These are phyloP conservation scores for Boletus pseudo-olivaceus DNA, from an alignment of 768 basidiomycete genomes.

Conservation along the genomic window DNA sequence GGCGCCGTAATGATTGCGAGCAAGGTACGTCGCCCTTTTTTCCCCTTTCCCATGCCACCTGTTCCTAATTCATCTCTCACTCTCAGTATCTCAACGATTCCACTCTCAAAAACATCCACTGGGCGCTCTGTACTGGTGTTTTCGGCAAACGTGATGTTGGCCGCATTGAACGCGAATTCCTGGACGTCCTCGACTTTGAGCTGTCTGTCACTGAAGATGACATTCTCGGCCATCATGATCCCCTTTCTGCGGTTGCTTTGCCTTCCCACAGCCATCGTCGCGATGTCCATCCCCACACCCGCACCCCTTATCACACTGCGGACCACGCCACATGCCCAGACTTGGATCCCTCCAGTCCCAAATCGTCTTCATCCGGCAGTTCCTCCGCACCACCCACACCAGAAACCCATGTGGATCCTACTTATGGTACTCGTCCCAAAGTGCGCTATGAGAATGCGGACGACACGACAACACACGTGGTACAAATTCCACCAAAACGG, in stretches of 20 bases:
- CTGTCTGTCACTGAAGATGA: constrained; percentile 63
- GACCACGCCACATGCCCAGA: constrained; percentile 36
- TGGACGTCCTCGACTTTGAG: constrained; percentile 77
- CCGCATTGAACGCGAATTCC: constrained; percentile 78
- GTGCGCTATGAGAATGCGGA: constrained; percentile 27
- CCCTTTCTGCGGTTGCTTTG: constrained; percentile 30
- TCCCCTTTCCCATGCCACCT: constrained; percentile 16
- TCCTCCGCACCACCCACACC: constrained; percentile 34
- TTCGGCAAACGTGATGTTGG: constrained; percentile 81
- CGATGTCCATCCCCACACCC: constrained; percentile 22
- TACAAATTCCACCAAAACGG: constrained; percentile 22
- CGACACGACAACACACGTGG: constrained; percentile 27
- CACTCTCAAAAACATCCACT: constrained; percentile 87
- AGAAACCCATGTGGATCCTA: constrained; percentile 20
- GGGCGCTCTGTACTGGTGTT: constrained; percentile 81
- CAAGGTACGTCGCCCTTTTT: constrained; percentile 50
- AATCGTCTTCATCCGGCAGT: constrained; percentile 36
- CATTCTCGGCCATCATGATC: constrained; percentile 45
- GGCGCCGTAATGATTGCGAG: constrained; percentile 85
- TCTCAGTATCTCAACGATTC: constrained; percentile 80
- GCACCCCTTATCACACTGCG: constrained; percentile 15
- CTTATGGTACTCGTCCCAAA: constrained; percentile 20
- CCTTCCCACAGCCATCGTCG: constrained; percentile 27
- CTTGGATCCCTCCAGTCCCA: constrained; percentile 40
- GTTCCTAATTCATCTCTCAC: constrained; percentile 4